Conservation (phyloP, 129 eudicot genomes). For the Lonicera japonica region DNA sequence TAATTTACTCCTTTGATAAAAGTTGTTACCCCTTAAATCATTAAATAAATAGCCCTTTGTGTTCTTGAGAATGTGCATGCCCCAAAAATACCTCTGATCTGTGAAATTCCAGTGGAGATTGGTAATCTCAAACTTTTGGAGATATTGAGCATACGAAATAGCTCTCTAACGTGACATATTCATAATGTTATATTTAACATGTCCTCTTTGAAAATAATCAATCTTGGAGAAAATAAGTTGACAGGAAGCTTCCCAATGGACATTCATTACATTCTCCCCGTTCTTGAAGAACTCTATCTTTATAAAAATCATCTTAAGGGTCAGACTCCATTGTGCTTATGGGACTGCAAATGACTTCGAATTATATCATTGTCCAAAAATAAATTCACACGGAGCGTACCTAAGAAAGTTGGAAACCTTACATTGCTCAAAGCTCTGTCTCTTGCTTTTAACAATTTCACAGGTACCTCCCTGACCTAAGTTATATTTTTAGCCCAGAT, state of each 20-base stretch:
- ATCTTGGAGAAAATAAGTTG: constrained; percentile 21
- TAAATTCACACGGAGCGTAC: too few species aligned
- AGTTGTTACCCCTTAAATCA: too few species aligned
- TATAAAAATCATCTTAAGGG: constrained; percentile 26
- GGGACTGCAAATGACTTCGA: constrained; percentile 24
- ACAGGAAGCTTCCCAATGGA: constrained; percentile 15
- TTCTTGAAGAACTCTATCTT: constrained; percentile 23
- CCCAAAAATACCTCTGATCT: too few species aligned
- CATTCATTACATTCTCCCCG: neutral
- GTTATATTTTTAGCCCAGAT: too few species aligned
- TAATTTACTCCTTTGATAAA: too few species aligned
- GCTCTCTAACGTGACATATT: constrained; percentile 29
- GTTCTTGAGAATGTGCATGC: too few species aligned
- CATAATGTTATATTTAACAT: constrained; percentile 38
- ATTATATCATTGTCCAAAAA: too few species aligned
- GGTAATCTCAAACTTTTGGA: constrained; percentile 30
- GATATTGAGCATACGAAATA: constrained; percentile 20
- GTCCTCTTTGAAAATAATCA: constrained; percentile 24
- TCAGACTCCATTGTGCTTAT: constrained; percentile 18
- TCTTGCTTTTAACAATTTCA: too few species aligned
- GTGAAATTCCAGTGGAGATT: constrained; percentile 35
- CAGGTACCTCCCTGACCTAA: too few species aligned
- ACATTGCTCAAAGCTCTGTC: too few species aligned
- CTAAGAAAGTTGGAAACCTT: too few species aligned
- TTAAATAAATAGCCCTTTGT: too few species aligned